Percentiles rank a stretch among this genome's conserved stretches.
These are phyloP conservation scores for Neoarthrinium moseri DNA, from an alignment of 2,329 filamentous ascomycete species.

Conservation along the genomic window DNA sequence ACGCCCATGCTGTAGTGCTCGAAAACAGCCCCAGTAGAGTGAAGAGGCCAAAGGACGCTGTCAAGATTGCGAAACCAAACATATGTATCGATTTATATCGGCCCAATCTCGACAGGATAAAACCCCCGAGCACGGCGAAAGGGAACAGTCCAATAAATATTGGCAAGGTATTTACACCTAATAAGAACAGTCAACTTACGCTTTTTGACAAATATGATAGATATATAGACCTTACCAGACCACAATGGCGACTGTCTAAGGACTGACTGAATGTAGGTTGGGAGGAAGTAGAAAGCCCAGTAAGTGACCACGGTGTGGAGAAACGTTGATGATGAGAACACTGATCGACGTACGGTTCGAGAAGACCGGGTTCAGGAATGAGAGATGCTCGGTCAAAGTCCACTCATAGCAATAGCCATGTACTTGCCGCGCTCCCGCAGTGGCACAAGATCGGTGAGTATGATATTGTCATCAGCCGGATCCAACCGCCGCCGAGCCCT, in stretches of 20 bases:
- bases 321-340: slow-evolving; percentile 35
- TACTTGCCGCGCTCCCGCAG: slow-evolving; percentile 7
- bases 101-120: slow-evolving; percentile 3
- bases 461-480: slow-evolving; percentile 2
- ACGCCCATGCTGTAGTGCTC: slow-evolving; percentile 4
- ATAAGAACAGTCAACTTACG: no score
- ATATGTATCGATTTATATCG: slow-evolving; percentile 15
- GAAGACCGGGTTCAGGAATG: slow-evolving; percentile 2
- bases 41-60: not conserved
- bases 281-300: not conserved
- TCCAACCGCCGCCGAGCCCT: slow-evolving; percentile 7
- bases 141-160: slow-evolving; percentile 31
- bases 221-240: no score
- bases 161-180: slow-evolving; percentile 39
- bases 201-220: no score
- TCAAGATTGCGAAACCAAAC: not conserved
- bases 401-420: not conserved
- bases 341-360: slow-evolving; percentile 31
- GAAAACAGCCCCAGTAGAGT: not conserved
- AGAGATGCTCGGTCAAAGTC: not conserved
- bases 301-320: slow-evolving; percentile 14
- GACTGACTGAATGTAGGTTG: slow-evolving; percentile 23
- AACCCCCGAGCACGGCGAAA: slow-evolving; percentile 30
- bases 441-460: slow-evolving; percentile 6
- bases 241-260: no score